Conservation (phyloP, 345 rosid species). For the Sonneratia caseolaris region DNA sequence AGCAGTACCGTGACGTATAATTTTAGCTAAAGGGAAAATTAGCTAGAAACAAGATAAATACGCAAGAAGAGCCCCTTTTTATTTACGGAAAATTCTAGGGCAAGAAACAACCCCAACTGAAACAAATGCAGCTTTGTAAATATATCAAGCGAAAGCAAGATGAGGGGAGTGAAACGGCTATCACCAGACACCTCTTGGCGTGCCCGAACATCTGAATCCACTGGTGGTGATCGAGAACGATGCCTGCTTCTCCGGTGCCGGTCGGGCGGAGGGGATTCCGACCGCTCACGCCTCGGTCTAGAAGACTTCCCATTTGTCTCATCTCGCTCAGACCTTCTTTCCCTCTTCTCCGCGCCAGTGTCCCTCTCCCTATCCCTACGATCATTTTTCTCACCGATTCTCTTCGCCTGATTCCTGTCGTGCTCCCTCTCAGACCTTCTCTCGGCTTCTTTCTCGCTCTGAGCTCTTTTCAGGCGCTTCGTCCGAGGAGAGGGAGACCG, state of each 20-base stretch:
- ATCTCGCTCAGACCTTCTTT: slow-evolving; percentile 46
- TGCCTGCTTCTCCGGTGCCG: slow-evolving; percentile 39
- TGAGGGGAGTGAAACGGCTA: slow-evolving; percentile 14
- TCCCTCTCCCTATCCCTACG: slow-evolving; percentile 23
- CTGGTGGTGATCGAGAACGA: slow-evolving; percentile 46
- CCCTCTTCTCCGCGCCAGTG: slow-evolving; percentile 36
- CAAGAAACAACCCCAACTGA: too few species aligned
- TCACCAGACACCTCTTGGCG: slow-evolving; percentile 61
- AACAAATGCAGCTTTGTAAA: neutral
- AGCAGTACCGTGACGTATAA: neutral
- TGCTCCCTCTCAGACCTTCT: slow-evolving; percentile 36
- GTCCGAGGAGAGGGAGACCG: slow-evolving; percentile 68
- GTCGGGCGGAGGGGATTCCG: slow-evolving; percentile 42
- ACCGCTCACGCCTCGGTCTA: slow-evolving; percentile 33
- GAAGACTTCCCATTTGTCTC: slow-evolving; percentile 39
- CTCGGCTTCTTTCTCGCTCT: slow-evolving; percentile 36
- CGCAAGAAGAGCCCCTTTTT: neutral
- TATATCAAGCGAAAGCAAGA: neutral
- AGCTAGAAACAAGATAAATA: neutral
- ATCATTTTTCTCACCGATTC: slow-evolving; percentile 27
- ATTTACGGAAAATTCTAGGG: neutral
- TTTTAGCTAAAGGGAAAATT: neutral
- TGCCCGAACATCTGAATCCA: slow-evolving; percentile 26
- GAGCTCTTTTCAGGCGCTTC: slow-evolving; percentile 48
- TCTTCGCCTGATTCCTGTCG: slow-evolving; percentile 21